These are phyloP conservation scores for Psilocybe tampanensis DNA, from an alignment of 768 basidiomycete species.

Conservation along the genomic window DNA sequence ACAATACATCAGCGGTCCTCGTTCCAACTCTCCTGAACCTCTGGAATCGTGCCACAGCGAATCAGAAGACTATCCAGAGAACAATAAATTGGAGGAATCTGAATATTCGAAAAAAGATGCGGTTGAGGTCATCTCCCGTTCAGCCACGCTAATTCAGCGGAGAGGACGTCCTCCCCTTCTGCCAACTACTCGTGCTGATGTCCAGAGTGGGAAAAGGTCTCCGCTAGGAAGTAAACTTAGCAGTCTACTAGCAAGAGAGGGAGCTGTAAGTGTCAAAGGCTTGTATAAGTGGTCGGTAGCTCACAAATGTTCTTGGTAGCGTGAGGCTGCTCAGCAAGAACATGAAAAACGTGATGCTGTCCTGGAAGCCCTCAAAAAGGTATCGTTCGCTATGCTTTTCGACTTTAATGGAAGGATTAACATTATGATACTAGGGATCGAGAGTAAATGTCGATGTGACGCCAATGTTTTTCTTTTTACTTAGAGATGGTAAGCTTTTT, in stretches of 20 bases:
- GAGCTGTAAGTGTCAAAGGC: constrained; percentile 17
- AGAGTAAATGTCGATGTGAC: constrained; percentile 59
- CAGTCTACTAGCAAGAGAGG: constrained; percentile 25
- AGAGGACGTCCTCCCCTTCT: constrained; percentile 19
- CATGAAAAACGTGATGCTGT: constrained; percentile 27
- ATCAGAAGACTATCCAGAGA: constrained; percentile 6
- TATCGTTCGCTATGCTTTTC: constrained; percentile 1
- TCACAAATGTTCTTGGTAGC: constrained; percentile 8
- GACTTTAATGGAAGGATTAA: neutral
- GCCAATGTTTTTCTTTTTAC: constrained; percentile 70
- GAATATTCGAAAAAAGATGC: constrained; percentile 8
- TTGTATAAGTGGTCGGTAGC: neutral
- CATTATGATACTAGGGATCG: constrained; percentile 45
- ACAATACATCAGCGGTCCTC: constrained; percentile 31
- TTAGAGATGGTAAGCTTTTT: constrained; percentile 52
- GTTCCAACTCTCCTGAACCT: constrained; percentile 40
- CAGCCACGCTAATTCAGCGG: constrained; percentile 5
- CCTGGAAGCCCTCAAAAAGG: constrained; percentile 35
- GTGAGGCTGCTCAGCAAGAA: constrained; percentile 15
- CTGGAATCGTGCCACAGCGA: constrained; percentile 20
- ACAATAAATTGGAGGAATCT: constrained; percentile 11
- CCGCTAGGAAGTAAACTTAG: constrained; percentile 13
- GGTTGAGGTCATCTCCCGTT: neutral
- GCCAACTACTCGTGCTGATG: constrained; percentile 23
- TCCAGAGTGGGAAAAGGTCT: constrained; percentile 6